Evolutionary conservation across 345 rosid genomes (phyloP).

Genomic region (Aethionema arabicum): DNA sequence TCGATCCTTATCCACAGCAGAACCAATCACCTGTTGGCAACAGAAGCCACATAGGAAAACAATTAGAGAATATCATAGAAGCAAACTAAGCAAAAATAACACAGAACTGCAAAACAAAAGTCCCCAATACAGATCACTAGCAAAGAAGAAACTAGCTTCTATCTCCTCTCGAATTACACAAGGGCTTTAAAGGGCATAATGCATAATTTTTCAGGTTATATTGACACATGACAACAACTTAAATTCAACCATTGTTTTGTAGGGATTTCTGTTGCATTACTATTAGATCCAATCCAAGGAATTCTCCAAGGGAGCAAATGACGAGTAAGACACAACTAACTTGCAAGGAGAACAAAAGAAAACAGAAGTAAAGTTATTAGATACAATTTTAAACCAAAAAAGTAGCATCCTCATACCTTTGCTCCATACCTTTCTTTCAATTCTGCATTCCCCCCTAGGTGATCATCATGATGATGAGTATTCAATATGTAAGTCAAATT

Average conservation of each 20-base stretch:
- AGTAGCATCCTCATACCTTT: slow-evolving; percentile 61
- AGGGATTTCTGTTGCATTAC: slow-evolving; percentile 8
- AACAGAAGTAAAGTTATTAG: not conserved
- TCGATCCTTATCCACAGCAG: slow-evolving; percentile 65
- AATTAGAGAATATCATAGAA: not conserved
- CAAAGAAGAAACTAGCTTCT: slow-evolving; percentile 1
- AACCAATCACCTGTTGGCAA: slow-evolving; percentile 82
- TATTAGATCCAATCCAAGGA: not conserved
- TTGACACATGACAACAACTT: not conserved
- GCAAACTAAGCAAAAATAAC: slow-evolving; percentile 8
- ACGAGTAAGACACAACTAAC: not conserved
- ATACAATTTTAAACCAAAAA: not conserved
- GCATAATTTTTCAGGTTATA: not conserved
- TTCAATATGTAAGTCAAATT: slow-evolving; percentile 90
- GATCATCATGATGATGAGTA: slow-evolving; percentile 95
- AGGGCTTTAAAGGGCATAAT: not conserved
- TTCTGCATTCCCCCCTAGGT: slow-evolving; percentile 84
- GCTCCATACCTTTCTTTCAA: slow-evolving; percentile 98
- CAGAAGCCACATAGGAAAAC: slow-evolving; percentile 23
- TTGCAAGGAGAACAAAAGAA: slow-evolving; percentile 6
- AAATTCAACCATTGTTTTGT: slow-evolving; percentile 4
- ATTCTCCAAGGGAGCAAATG: slow-evolving; percentile 13
- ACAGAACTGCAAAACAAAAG: slow-evolving; percentile 15
- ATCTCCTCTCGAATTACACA: not conserved
- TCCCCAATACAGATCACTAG: slow-evolving; percentile 6